Evolutionary conservation across 2,329 filamentous ascomycete genomes (phyloP), one percentile per base, ranked within the genome.

Genomic region (Apiospora rasikravindrae): DNA sequence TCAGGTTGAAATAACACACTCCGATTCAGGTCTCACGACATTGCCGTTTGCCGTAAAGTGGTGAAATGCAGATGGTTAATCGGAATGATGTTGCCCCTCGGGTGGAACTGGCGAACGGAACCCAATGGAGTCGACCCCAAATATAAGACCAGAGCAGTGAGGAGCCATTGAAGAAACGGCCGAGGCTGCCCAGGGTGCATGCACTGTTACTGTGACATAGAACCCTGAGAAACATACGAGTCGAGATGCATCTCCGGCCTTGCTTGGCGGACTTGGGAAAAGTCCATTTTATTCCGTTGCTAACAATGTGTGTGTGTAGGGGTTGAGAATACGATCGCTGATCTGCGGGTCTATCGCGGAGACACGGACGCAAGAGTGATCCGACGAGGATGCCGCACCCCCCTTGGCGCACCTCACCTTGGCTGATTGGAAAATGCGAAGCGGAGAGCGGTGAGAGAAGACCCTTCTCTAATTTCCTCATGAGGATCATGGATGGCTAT

Each of bases 251-350:
- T 64, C 57, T 40, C 57, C 29, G 33, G 57, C 29, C 57, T 26
- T 33, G 53, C 53, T 61, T 61, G 53, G 53, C 53, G 29, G 13
- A 53, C 7, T 26, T 37, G 29, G 53, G 53, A 61, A 61, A 61
- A 61, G 19, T 19, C 53, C 53, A 33, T 61, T 37, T n/a, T 22
- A 16, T 37, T 33, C 29, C 33, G 53, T 61, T 29, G 33, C 57
- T 64, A 64, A 22, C 57, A 64, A 40, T 64, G 33, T 64, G 33
- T 24, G 33, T 24, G 57, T 40, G 57, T 64, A 64, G 33, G 57
- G 57, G 57, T 64, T n/a, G 57, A 64, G 33, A 64, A 64, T 64
- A 64, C 57, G 57, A 64, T 64, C 57, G 57, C 57, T 64, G 57
- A 64, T 64, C 57, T 64, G 57, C 33, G 57, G 57, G 57, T 64